Evolutionary conservation across 768 basidiomycete genomes (phyloP), one percentile per base, ranked within the genome.

Genomic region (Russula virescens): DNA sequence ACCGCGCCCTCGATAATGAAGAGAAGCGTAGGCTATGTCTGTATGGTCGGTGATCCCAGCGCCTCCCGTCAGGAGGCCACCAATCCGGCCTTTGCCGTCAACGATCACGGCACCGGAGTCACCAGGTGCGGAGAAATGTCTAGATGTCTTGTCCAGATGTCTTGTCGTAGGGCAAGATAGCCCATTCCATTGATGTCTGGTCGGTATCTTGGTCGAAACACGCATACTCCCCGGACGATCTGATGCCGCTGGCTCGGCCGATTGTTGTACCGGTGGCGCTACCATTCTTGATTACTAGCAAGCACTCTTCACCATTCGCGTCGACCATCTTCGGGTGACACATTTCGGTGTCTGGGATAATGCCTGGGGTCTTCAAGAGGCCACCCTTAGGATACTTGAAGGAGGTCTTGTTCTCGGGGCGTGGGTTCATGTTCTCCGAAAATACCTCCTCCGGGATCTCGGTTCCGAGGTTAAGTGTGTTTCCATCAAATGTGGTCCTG

Each of bases 231-330:
- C 43, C 49, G 60, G 65, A 62, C 0, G 69, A 67, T 18, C 35
- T 25, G 21, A 70, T 26, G 23, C 63, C 62, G 34, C 55, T 70
- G 16, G 51, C 56, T 23, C 68, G 62, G 49, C 70, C 67, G 13
- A 70, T 48, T 16, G 68, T 70, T 34, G 60, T 43, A 9, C 51
- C 45, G 19, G 70, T 66, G 8, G 59, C 42, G 13, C 23, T 18
- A n/a, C 69, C 69, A 35, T 48, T 46, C 58, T 70, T 70, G 19
- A 67, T 40, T 10, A 68, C 69, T 31, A 52, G 21, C 21, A 59
- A 3, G 42, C 16, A 18, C 3, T 3, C 1, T 5, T 43, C 42
- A 5, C 42, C 42, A 1, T 19, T 43, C 5, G 2, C 8, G 42
- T 43, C 42, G 16, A 43, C 1, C 3, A 18, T 18, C 3, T 2